Conservation (phyloP, 352 stramenopile genomes). For the Globisporangium nodosum region DNA sequence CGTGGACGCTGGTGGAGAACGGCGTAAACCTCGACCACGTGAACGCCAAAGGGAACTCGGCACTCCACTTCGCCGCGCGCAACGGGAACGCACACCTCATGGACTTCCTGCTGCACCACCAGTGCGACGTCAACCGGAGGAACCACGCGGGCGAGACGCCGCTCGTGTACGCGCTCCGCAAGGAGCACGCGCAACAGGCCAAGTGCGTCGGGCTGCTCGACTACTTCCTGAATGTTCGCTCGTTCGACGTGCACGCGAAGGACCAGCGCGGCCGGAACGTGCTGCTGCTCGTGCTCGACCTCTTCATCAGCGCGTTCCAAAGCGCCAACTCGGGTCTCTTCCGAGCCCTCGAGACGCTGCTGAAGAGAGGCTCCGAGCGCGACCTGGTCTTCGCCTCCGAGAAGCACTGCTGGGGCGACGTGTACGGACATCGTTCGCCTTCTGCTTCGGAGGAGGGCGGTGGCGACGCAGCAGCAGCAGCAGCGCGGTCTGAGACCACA, state of each 20-base stretch:
- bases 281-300: constrained; percentile 45
- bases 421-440: constrained; percentile 25
- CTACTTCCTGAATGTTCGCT: constrained; percentile 38
- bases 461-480: constrained; percentile 28
- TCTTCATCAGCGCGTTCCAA: constrained; percentile 25
- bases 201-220: constrained; percentile 25
- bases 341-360: constrained; percentile 32
- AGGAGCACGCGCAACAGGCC: constrained; percentile 11
- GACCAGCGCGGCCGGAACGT: constrained; percentile 41
- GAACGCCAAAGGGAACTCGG: constrained; percentile 36
- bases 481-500: constrained; percentile 39
- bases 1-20: constrained; percentile 61
- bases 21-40: constrained; percentile 23
- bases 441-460: constrained; percentile 12
- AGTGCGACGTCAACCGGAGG: constrained; percentile 30
- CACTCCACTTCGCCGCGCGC: constrained; percentile 54
- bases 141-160: constrained; percentile 47
- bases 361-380: constrained; percentile 44
- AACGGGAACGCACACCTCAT: constrained; percentile 51
- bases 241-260: constrained; percentile 29
- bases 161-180: constrained; percentile 41
- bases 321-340: constrained; percentile 22
- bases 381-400: constrained; percentile 38
- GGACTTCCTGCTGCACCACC: constrained; percentile 65
- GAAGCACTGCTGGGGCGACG: constrained; percentile 16